Conservation (phyloP, 345 rosid genomes). For the Eucalyptus victrix region DNA sequence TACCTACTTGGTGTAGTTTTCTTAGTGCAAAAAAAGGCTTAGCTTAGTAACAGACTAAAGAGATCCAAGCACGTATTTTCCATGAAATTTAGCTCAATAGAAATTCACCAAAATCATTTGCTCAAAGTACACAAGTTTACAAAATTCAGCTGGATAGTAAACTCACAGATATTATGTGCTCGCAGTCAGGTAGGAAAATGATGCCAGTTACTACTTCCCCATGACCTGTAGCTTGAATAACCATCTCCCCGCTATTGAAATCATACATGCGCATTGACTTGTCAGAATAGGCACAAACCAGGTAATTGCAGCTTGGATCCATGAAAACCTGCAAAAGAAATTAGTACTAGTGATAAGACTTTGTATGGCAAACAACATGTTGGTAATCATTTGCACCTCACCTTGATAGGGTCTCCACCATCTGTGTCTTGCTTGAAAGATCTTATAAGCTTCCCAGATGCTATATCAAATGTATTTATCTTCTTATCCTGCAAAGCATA, state of each 20-base stretch:
- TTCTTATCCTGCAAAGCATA: conserved; percentile 51
- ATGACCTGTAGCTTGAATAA: conserved; percentile 62
- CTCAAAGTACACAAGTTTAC: neutral
- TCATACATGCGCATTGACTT: conserved; percentile 62
- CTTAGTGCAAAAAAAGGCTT: neutral
- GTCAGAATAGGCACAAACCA: conserved; percentile 67
- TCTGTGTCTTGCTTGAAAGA: conserved; percentile 68
- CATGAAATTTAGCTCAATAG: neutral
- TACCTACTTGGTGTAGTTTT: neutral
- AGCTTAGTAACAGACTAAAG: neutral
- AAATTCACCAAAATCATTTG: neutral
- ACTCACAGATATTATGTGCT: conserved; percentile 79
- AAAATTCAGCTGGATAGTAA: neutral
- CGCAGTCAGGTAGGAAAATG: conserved; percentile 78
- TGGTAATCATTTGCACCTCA: conserved; percentile 11
- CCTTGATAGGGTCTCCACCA: conserved; percentile 73
- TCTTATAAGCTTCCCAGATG: conserved; percentile 54
- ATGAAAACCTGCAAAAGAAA: conserved; percentile 39
- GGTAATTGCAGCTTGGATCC: conserved; percentile 74
- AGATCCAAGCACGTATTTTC: neutral
- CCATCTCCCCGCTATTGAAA: conserved; percentile 51
- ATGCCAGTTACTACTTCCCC: conserved; percentile 70
- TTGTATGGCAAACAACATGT: neutral
- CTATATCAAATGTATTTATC: conserved; percentile 50
- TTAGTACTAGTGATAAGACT: conserved; percentile 2